Evolutionary conservation across 169 alveolate genomes (phyloP), one percentile per base, ranked within the genome.

Genomic region (Perkinsus marinus): DNA sequence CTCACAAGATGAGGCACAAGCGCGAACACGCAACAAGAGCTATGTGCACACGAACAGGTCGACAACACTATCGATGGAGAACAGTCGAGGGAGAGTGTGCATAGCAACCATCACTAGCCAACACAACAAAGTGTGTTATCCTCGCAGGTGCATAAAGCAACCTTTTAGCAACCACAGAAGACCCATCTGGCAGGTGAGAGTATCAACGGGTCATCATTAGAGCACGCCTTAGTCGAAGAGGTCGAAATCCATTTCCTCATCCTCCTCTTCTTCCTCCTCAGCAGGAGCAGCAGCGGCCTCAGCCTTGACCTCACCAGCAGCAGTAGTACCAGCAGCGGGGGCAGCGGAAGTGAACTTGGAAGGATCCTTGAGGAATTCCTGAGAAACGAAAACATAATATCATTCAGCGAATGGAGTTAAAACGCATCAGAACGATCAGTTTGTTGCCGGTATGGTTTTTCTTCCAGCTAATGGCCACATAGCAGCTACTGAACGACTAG

Each of bases 231-330:
- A 97, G 92, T 96, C 98, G 93, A 97, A 97, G 91, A 97, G 96
- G 34, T 97, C 96, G 95, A 97, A 97, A 34, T 99, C 99, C 97
- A 98, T 95, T 93, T 96, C 99, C 34, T 96, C 98, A 79, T 97
- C 99, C 91, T 98, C 99, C 91, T 98, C 99, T 93, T 97, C 99
- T 90, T 95, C 99, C 57, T 95, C 98, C 92, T 94, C 98, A 68
- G 93, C 97, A 90, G 95, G 95, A 37, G 95, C 97, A 68, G 95
- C 92, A 10, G 94, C 97, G 68, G 93, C 95, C 39, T 95, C 95
- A 38, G 96, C 95, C 37, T 96, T 93, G 36, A 95, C 93, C 0
- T 97, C 94, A 37, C 95, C 94, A 30, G 97, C 95, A 22, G 97
- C 96, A 36, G 96, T 94, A 2, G 96, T 94, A 2, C 96, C 93